Evolutionary conservation across 805 yeast genomes (phyloP).

Genomic region (Teunomyces pallodes): DNA sequence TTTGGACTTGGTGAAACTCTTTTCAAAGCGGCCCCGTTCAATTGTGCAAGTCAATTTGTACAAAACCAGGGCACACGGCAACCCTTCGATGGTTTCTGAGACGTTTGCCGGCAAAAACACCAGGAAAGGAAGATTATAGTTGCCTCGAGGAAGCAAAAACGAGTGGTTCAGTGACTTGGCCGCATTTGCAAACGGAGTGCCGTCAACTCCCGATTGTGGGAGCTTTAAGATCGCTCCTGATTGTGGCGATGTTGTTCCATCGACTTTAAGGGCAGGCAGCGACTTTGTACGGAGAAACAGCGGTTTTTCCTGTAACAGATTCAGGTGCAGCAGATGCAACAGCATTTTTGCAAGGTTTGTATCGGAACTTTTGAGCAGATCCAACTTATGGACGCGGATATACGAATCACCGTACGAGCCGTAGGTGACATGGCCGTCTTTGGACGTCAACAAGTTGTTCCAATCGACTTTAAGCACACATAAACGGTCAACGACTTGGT

Average conservation of each 20-base stretch:
- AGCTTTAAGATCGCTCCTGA: slow-evolving; percentile 4
- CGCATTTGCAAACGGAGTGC: slow-evolving; percentile 40
- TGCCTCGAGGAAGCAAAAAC: slow-evolving; percentile 49
- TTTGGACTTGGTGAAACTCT: slow-evolving; percentile 29
- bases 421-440: slow-evolving; percentile 35
- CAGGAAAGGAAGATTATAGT: slow-evolving; percentile 49
- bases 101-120: slow-evolving; percentile 44
- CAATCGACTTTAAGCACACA: slow-evolving; percentile 45
- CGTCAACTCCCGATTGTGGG: slow-evolving; percentile 40
- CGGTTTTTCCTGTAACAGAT: slow-evolving; percentile 18
- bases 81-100: slow-evolving; percentile 52
- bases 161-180: slow-evolving; percentile 25
- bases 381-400: slow-evolving; percentile 18
- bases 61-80: slow-evolving; percentile 39
- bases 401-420: slow-evolving; percentile 44
- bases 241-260: no score
- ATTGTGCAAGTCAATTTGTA: slow-evolving; percentile 43
- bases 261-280: slow-evolving; percentile 20
- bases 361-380: slow-evolving; percentile 13
- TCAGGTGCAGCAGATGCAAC: neutral
- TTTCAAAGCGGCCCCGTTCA: slow-evolving; percentile 44
- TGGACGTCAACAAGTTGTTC: slow-evolving; percentile 43
- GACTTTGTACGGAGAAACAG: slow-evolving; percentile 29
- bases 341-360: slow-evolving; percentile 6
- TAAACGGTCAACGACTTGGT: slow-evolving; percentile 36